These are phyloP conservation scores for Pseudomicrostroma phylloplanum DNA, from an alignment of 1,284 basidiomycete genomes.

Conservation along the genomic window DNA sequence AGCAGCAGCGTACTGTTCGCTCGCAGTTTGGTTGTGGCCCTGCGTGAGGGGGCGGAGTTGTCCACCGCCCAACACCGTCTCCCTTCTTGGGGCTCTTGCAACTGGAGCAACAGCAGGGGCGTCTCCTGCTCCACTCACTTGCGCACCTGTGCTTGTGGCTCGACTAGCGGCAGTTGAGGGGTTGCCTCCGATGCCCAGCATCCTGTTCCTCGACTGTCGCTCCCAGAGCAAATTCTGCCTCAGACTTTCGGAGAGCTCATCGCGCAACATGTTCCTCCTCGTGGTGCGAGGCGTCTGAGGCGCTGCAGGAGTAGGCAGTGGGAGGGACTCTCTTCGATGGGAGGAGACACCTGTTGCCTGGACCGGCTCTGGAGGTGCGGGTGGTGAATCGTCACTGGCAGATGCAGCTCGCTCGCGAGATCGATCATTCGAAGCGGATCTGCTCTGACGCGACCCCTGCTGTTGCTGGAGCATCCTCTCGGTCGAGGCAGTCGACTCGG, in stretches of 20 bases:
- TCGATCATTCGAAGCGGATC: not conserved
- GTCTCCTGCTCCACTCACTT: not conserved
- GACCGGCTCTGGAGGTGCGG: constrained; percentile 54
- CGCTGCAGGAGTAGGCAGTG: constrained; percentile 63
- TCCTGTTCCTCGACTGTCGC: constrained; percentile 53
- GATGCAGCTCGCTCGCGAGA: not conserved
- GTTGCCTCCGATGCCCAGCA: constrained; percentile 38
- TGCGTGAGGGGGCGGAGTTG: constrained; percentile 33
- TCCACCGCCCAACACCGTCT: constrained; percentile 34
- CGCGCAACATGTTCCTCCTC: constrained; percentile 71
- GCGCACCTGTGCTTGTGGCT: constrained; percentile 6
- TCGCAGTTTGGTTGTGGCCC: not conserved
- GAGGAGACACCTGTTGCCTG: not conserved
- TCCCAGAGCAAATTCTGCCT: constrained; percentile 79
- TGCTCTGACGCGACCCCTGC: too few relatives aligned
- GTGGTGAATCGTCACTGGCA: not conserved
- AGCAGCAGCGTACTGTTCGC: too few relatives aligned
- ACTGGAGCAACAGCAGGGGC: constrained; percentile 9
- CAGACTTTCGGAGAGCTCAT: constrained; percentile 77
- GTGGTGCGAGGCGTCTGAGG: constrained; percentile 79
- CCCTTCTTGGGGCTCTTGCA: constrained; percentile 11
- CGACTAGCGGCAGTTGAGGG: not conserved
- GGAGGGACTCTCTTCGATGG: not conserved
- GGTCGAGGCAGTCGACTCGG: too few relatives aligned
- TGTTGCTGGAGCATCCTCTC: too few relatives aligned